Conservation (phyloP, 352 stramenopile genomes). For the Phytophthora cryptogea region DNA sequence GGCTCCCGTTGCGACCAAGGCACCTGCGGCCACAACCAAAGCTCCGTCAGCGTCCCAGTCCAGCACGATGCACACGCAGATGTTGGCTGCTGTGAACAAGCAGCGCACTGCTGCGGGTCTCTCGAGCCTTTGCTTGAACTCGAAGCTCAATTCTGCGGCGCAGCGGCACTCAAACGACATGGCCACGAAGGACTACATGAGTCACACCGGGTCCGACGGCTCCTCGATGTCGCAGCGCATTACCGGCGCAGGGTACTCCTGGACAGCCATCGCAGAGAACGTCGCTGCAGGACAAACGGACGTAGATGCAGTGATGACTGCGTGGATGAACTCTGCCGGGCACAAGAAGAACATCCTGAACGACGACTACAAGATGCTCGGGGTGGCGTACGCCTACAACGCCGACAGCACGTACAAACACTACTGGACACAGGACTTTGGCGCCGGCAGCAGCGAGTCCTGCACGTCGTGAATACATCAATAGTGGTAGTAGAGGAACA, state of each 20-base stretch:
- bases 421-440: conserved; percentile 73
- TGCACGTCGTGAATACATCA: conserved; percentile 19
- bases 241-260: conserved; percentile 40
- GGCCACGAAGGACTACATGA: conserved; percentile 49
- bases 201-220: conserved; percentile 44
- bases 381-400: conserved; percentile 51
- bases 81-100: conserved; percentile 52
- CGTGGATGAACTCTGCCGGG: conserved; percentile 41
- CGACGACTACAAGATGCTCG: conserved; percentile 32
- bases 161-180: conserved; percentile 43
- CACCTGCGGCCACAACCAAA: not conserved
- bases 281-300: conserved; percentile 44
- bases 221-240: conserved; percentile 42
- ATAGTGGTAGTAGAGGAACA: conserved; percentile 3
- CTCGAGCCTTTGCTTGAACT: conserved; percentile 37
- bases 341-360: conserved; percentile 37
- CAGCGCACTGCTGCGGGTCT: conserved; percentile 39
- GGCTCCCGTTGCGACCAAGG: conserved; percentile 17
- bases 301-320: conserved; percentile 37
- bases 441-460: conserved; percentile 23
- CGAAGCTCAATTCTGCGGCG: conserved; percentile 28
- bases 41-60: conserved; percentile 6
- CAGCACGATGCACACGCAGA: conserved; percentile 25
- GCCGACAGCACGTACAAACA: conserved; percentile 41
- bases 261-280: conserved; percentile 49